phyloP scores from a whole-genome alignment of 441 rosid genomes.

The Erysimum cheiri region DNA sequence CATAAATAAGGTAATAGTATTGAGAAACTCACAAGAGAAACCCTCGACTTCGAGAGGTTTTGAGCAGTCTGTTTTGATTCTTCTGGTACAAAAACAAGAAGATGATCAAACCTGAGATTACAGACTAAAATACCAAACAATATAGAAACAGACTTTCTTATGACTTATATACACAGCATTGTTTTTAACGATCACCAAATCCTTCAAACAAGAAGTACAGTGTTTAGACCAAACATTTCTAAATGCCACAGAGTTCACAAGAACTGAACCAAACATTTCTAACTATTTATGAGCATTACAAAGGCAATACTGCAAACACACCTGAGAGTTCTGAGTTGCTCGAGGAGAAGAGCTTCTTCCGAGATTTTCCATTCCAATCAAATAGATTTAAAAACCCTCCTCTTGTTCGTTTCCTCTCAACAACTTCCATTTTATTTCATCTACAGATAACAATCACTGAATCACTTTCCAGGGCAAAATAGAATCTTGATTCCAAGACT shows the following conservation, averaged over 20 bases:
- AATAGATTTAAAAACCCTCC: slow-evolving; percentile 73
- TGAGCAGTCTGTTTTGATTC: slow-evolving; percentile 56
- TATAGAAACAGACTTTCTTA: background rate
- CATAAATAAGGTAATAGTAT: slow-evolving; percentile 5
- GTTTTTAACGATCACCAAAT: slow-evolving; percentile 10
- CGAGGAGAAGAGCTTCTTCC: slow-evolving; percentile 70
- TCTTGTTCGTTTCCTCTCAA: slow-evolving; percentile 65
- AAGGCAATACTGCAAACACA: slow-evolving; percentile 36
- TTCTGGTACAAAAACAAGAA: slow-evolving; percentile 32
- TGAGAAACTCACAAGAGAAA: slow-evolving; percentile 55
- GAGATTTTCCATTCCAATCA: slow-evolving; percentile 91
- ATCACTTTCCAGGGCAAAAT: slow-evolving; percentile 11
- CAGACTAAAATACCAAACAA: background rate
- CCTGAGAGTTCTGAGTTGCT: slow-evolving; percentile 55
- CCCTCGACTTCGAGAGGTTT: slow-evolving; percentile 41
- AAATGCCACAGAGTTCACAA: slow-evolving; percentile 17
- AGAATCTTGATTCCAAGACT: slow-evolving; percentile 28
- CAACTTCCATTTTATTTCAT: slow-evolving; percentile 68
- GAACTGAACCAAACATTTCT: slow-evolving; percentile 8
- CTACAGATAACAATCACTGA: slow-evolving; percentile 33
- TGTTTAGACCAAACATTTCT: background rate
- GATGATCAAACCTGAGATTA: slow-evolving; percentile 18
- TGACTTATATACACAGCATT: slow-evolving; percentile 5
- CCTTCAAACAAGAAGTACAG: slow-evolving; percentile 19
- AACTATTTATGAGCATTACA: slow-evolving; percentile 1